Conservation (phyloP, 2,329 filamentous ascomycete genomes). For the Aspergillus pseudoviridinutans region DNA sequence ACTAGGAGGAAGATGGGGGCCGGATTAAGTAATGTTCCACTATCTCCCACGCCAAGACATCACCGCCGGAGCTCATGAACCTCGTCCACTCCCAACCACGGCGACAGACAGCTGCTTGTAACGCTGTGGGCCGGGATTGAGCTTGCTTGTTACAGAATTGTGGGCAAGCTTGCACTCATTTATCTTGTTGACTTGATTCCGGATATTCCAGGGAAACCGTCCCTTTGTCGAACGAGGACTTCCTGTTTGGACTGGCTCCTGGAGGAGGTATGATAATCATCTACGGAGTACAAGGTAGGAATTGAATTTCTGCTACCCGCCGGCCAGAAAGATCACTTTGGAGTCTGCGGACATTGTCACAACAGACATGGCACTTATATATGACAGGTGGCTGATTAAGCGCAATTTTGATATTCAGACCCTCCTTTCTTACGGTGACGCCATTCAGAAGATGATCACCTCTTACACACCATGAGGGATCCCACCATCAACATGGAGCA, state of each 20-base stretch:
- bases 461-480: conserved; percentile 33
- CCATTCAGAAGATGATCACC: conserved; percentile 27
- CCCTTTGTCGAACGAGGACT: background rate
- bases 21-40: conserved; percentile 3
- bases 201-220: background rate
- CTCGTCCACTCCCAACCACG: background rate
- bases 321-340: background rate
- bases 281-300: background rate
- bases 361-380: background rate
- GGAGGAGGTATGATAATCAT: conserved; percentile 15
- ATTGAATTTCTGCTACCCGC: background rate
- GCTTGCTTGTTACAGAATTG: background rate
- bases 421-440: conserved; percentile 11
- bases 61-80: conserved; percentile 5
- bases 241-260: conserved; percentile 8
- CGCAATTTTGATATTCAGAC: conserved; percentile 1
- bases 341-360: background rate
- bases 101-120: conserved; percentile 2
- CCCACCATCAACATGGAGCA: conserved; percentile 34
- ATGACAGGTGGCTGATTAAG: background rate
- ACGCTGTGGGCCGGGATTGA: conserved; percentile 2
- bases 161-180: background rate
- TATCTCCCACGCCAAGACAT: conserved; percentile 6
- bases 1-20: background rate
- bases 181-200: background rate